Percentiles rank a stretch among this genome's conserved stretches.
Conservation (phyloP, 225 moss, liverwort and hornwort genomes). For the Anthoceros angustus region DNA sequence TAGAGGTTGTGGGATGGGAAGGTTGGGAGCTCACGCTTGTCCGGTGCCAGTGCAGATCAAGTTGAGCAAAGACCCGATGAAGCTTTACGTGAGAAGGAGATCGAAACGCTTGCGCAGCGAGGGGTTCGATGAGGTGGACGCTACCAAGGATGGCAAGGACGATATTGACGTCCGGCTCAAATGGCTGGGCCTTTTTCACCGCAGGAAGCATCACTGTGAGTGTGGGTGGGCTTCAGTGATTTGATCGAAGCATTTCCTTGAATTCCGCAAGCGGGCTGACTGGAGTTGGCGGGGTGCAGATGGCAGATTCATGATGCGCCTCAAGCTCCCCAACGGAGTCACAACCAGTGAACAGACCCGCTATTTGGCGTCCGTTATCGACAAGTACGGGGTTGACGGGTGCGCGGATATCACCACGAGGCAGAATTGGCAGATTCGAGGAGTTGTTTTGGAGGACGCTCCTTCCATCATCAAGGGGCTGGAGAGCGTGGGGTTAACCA, state of each 20-base stretch:
- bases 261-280: not conserved
- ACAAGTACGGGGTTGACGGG: constrained; percentile 71
- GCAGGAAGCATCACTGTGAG: constrained; percentile 78
- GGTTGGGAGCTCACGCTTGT: no score
- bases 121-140: constrained; percentile 52
- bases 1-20: no score
- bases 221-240: no score
- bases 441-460: constrained; percentile 53
- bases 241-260: not conserved
- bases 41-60: constrained; percentile 29
- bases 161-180: constrained; percentile 64
- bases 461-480: constrained; percentile 57
- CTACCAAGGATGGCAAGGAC: constrained; percentile 44
- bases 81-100: constrained; percentile 36
- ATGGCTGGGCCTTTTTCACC: constrained; percentile 84
- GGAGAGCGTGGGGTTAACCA: constrained; percentile 37
- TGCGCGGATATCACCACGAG: constrained; percentile 86
- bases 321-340: constrained; percentile 88
- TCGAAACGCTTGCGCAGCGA: constrained; percentile 47
- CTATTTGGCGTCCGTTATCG: constrained; percentile 54
- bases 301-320: constrained; percentile 88
- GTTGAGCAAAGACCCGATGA: constrained; percentile 75
- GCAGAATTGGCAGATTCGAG: constrained; percentile 96
- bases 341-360: constrained; percentile 75
- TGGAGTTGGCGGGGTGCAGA: constrained; percentile 16